Evolutionary conservation across 2,329 filamentous ascomycete genomes (phyloP).

Genomic region (Fusarium coicis): DNA sequence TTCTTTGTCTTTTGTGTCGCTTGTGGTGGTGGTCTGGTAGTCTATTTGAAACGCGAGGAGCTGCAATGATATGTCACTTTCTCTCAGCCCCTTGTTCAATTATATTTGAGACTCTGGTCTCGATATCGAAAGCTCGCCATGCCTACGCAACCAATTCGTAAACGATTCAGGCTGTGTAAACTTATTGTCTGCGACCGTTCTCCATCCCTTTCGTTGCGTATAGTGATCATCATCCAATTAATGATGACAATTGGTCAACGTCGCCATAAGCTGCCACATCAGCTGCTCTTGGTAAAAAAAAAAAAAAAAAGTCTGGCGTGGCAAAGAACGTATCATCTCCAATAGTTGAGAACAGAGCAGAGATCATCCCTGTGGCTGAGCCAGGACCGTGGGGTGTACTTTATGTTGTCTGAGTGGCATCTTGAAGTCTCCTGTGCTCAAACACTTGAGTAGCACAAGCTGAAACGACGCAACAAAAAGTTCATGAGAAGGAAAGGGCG

Average conservation of each 20-base stretch:
- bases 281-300: not conserved
- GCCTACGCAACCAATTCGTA: conserved; percentile 1
- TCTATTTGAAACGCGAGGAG: conserved; percentile 13
- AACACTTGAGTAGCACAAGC: not conserved
- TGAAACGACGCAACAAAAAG: not conserved
- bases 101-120: not conserved
- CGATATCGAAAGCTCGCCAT: not conserved
- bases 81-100: not conserved
- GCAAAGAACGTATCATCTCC: not conserved
- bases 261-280: not conserved
- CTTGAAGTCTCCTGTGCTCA: not conserved
- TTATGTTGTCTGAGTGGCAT: conserved; percentile 2
- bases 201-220: not conserved
- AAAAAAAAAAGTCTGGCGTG: not conserved
- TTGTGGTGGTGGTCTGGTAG: not conserved
- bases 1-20: not conserved
- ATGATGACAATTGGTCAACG: not conserved
- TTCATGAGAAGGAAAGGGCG: not conserved
- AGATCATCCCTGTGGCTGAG: conserved; percentile 13
- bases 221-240: conserved; percentile 2
- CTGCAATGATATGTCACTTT: not conserved
- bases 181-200: not conserved
- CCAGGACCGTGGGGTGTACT: not conserved
- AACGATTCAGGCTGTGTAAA: conserved; percentile 2
- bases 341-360: not conserved